Evolutionary conservation across 2,329 filamentous ascomycete species (phyloP).

Genomic region (Fusarium brachygibbosum): DNA sequence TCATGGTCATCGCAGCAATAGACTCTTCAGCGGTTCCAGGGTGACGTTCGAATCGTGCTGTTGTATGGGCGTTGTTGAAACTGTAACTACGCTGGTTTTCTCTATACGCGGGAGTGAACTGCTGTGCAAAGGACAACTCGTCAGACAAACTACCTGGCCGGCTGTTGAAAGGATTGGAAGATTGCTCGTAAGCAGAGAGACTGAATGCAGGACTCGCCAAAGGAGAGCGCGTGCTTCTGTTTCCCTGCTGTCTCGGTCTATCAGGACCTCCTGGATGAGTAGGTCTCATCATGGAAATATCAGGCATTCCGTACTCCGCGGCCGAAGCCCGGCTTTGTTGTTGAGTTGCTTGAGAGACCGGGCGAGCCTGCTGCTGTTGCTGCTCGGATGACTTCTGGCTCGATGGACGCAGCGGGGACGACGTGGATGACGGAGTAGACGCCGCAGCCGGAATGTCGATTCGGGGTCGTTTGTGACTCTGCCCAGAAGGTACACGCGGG

Average conservation of each 20-base stretch:
- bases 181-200: not conserved
- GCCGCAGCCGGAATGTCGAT: not conserved
- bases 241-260: slow-evolving; percentile 12
- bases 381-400: not conserved
- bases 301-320: not conserved
- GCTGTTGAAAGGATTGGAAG: not conserved
- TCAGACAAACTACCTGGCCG: slow-evolving; percentile 6
- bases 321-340: not conserved
- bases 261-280: slow-evolving; percentile 6
- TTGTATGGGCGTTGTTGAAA: slow-evolving; percentile 4
- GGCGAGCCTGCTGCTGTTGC: not conserved
- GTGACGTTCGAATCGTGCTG: slow-evolving; percentile 27
- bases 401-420: not conserved
- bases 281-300: slow-evolving; percentile 9
- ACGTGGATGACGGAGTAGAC: not conserved
- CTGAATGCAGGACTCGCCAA: slow-evolving; percentile 1
- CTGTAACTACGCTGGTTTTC: slow-evolving; percentile 14
- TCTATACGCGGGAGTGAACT: not conserved
- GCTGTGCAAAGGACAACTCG: slow-evolving; percentile 10
- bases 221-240: not conserved
- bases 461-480: slow-evolving; percentile 19
- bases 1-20: slow-evolving; percentile 18
- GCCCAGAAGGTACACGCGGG: not conserved
- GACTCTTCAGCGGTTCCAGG: slow-evolving; percentile 32
- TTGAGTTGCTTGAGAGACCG: not conserved